Conservation (phyloP, 169 alveolate species). For the Plasmodium fragile region DNA sequence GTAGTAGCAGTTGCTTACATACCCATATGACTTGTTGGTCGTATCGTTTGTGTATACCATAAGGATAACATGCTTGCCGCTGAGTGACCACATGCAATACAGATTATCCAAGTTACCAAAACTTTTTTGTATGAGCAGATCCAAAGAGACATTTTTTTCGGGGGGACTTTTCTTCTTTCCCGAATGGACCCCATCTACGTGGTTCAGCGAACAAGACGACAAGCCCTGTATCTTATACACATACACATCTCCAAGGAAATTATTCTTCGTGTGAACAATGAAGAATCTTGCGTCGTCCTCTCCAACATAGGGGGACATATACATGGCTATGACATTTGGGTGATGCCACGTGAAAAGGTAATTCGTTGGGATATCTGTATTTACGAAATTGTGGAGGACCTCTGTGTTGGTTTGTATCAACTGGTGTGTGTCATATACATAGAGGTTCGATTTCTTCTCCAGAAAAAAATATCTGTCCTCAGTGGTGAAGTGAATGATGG, state of each 20-base stretch:
- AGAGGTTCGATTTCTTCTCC: conserved; percentile 35
- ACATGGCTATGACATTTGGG: conserved; percentile 46
- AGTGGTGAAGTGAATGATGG: conserved; percentile 32
- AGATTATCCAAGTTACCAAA: conserved; percentile 25
- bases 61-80: conserved; percentile 39
- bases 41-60: conserved; percentile 49
- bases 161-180: neutral
- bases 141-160: neutral
- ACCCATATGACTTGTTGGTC: conserved; percentile 42
- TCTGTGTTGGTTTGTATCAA: neutral
- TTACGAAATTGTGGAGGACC: neutral
- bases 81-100: conserved; percentile 10
- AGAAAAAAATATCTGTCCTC: conserved; percentile 56
- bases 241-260: conserved; percentile 53
- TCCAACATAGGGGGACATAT: conserved; percentile 27
- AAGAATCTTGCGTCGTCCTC: conserved; percentile 16
- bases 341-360: conserved; percentile 50
- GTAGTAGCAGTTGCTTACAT: conserved; percentile 60
- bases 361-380: conserved; percentile 20
- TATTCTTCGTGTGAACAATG: conserved; percentile 54
- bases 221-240: conserved; percentile 39
- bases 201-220: neutral
- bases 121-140: neutral
- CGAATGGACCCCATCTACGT: neutral
- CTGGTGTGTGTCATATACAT: conserved; percentile 37